Conservation (phyloP, 257 asterid species). For the Petrea volubilis region DNA sequence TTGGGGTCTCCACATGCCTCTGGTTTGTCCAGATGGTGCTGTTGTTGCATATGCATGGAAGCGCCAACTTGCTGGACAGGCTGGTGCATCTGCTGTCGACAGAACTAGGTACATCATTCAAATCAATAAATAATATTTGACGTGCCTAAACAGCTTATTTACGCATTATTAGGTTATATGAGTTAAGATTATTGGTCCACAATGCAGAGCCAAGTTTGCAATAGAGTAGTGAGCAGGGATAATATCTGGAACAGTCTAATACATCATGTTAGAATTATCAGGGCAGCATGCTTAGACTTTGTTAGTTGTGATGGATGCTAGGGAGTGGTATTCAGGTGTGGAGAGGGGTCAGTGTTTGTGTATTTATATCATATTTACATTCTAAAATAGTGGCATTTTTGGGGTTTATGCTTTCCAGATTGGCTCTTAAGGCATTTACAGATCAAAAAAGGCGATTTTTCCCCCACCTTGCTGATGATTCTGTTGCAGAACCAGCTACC, state of each 20-base stretch:
- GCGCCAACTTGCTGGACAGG: constrained; percentile 99
- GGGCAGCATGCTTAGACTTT: background rate
- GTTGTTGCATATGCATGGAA: constrained; percentile 99
- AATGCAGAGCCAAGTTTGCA: background rate
- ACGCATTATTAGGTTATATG: background rate
- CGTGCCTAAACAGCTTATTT: constrained; percentile 11
- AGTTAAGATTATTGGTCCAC: constrained; percentile 1
- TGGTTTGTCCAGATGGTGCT: constrained; percentile 98
- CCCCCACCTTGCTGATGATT: constrained; percentile 75
- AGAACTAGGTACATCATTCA: constrained; percentile 69
- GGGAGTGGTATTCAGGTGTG: background rate
- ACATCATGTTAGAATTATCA: background rate
- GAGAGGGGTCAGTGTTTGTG: background rate
- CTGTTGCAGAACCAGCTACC: constrained; percentile 50
- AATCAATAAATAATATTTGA: background rate
- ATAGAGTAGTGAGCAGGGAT: background rate
- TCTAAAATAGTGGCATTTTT: background rate
- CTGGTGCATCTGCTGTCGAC: constrained; percentile 99
- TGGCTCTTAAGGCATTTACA: constrained; percentile 92
- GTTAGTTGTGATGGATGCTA: background rate
- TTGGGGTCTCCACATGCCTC: constrained; percentile 99
- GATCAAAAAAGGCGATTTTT: constrained; percentile 88
- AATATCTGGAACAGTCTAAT: background rate
- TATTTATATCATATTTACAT: background rate
- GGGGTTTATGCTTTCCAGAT: constrained; percentile 41